Evolutionary conservation across 306 rosid species (phyloP).

Genomic region (Adenanthera pavonina): DNA sequence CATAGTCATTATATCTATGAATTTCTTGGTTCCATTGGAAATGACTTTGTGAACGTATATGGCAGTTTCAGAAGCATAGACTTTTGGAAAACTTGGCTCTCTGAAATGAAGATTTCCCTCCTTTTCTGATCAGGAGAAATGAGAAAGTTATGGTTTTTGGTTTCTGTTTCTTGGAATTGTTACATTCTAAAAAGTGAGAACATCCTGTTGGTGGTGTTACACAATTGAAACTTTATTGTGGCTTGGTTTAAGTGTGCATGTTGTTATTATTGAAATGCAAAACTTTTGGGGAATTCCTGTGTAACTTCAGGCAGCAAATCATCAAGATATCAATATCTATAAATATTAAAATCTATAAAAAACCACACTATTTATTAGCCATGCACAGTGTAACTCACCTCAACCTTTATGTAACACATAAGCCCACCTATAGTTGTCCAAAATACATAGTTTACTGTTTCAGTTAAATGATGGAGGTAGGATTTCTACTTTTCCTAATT

Average conservation of each 20-base stretch:
- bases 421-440: too few relatives aligned
- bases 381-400: background rate
- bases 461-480: slow-evolving; percentile 1
- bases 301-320: background rate
- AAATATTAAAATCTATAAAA: too few relatives aligned
- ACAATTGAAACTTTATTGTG: background rate
- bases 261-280: background rate
- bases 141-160: background rate
- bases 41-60: background rate
- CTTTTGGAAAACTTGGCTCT: background rate
- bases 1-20: background rate
- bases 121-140: background rate
- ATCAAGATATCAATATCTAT: background rate
- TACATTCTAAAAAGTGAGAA: background rate
- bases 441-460: background rate
- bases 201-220: background rate
- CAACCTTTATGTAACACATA: too few relatives aligned
- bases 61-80: background rate
- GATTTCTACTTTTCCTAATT: slow-evolving; percentile 7
- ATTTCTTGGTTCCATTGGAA: background rate
- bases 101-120: background rate
- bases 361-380: too few relatives aligned
- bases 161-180: background rate
- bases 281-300: background rate
- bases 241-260: background rate